A percentile compares a stretch with the other conserved stretches of the same genome.
Evolutionary conservation across 2,329 filamentous ascomycete species (phyloP).

Genomic region (Ascochyta pisi): DNA sequence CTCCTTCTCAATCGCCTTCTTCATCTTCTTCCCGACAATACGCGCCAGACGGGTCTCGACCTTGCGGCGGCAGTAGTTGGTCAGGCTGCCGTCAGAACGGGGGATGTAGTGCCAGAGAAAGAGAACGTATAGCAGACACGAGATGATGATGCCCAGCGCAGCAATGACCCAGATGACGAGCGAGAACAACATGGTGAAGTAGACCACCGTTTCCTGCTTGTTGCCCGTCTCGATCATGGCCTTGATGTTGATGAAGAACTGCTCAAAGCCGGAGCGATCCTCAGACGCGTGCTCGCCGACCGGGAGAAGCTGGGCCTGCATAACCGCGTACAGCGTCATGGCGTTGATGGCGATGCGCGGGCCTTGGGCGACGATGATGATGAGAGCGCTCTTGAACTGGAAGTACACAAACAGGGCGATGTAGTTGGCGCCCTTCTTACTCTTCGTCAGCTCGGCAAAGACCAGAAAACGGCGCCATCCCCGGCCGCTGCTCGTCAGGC

Average conservation of each 20-base stretch:
- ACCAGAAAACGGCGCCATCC: constrained; percentile 93
- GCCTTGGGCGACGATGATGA: constrained; percentile 87
- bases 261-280: constrained; percentile 69
- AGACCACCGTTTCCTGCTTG: constrained; percentile 78
- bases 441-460: constrained; percentile 88
- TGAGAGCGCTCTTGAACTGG: constrained; percentile 78
- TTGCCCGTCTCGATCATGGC: constrained; percentile 72
- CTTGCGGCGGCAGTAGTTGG: constrained; percentile 88
- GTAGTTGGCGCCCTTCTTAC: constrained; percentile 89
- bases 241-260: constrained; percentile 85
- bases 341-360: constrained; percentile 92
- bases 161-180: constrained; percentile 87
- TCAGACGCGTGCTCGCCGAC: constrained; percentile 60
- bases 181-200: constrained; percentile 93
- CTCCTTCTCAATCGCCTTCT: constrained; percentile 84
- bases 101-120: constrained; percentile 96
- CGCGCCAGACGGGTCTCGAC: constrained; percentile 83
- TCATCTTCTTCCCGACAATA: constrained; percentile 86
- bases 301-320: constrained; percentile 75
- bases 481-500: constrained; percentile 70
- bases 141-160: constrained; percentile 74
- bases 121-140: constrained; percentile 78
- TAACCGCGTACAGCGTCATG: constrained; percentile 84
- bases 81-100: constrained; percentile 77
- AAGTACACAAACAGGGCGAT: constrained; percentile 92